phyloP scores from a whole-genome alignment of 2,329 filamentous ascomycete species.

The Tolypocladium sp. region DNA sequence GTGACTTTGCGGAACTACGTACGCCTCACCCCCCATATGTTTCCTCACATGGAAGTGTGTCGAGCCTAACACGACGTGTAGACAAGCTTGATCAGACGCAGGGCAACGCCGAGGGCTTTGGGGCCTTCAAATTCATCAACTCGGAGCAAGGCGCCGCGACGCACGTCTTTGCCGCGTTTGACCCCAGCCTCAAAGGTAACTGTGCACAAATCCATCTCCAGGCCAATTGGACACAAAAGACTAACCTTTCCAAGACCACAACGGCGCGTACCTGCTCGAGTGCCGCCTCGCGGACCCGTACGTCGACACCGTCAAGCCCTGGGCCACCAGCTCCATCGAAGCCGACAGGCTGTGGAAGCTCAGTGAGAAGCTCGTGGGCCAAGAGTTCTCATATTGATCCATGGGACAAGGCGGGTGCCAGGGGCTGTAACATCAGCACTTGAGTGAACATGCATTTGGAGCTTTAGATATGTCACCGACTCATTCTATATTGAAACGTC shows the following conservation, averaged over 20 bases:
- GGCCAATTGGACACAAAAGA: background rate
- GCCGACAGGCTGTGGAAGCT: slow-evolving; percentile 35
- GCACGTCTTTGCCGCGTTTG: slow-evolving; percentile 26
- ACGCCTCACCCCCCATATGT: background rate
- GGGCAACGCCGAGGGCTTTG: slow-evolving; percentile 14
- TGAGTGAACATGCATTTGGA: background rate
- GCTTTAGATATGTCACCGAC: background rate
- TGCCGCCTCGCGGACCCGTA: slow-evolving; percentile 21
- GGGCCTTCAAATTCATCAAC: slow-evolving; percentile 9
- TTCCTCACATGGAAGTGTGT: background rate
- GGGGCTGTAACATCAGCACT: background rate
- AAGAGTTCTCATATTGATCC: slow-evolving; percentile 24
- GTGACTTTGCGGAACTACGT: slow-evolving; percentile 10
- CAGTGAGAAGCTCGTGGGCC: slow-evolving; percentile 34
- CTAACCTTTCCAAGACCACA: slow-evolving; percentile 11
- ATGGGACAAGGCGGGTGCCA: background rate
- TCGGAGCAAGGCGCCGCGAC: slow-evolving; percentile 21
- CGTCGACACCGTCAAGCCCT: slow-evolving; percentile 16
- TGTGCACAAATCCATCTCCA: background rate
- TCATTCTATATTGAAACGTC: background rate
- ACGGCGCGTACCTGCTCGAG: slow-evolving; percentile 21
- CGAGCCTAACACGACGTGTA: slow-evolving; percentile 2
- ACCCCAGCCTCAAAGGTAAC: slow-evolving; percentile 19
- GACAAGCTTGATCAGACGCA: slow-evolving; percentile 9
- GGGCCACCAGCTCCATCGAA: slow-evolving; percentile 20